Evolutionary conservation across 73 alveolate genomes (phyloP), one percentile per base, ranked within the genome.

Genomic region (Vitrella brassicaformis): DNA sequence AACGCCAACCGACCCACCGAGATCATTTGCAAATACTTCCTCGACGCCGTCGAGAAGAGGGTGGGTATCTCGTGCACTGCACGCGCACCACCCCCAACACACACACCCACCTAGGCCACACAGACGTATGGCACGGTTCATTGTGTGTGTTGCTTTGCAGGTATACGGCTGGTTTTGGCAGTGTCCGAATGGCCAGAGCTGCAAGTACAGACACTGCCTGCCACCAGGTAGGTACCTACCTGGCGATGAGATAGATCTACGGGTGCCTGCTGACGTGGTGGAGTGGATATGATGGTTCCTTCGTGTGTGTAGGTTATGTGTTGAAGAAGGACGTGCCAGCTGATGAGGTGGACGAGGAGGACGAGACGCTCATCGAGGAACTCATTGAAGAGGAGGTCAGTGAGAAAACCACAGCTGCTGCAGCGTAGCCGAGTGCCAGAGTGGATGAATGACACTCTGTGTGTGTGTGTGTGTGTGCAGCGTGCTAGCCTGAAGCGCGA

Each of bases 151-250:
- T 4, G 78, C 79, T 39, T 4, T 39, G 56, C 81, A 88, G 71
- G 74, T 81, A 47, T 90, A 90, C 71, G 98, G 98, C 30, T 93
- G 96, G 96, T 79, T 89, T 47, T 93, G 98, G 98, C 90, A 87
- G 77, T 93, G 98, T 71, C 97, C 98, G 14, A 90, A 90, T 78
- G 95, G 97, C 0, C 95, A 92, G 0, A 85, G 69, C 25, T 87
- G 93, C 74, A 71, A 31, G 18, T 87, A 87, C 73, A 71, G 81
- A 10, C 93, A 87, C 66, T 85, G 87, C 67, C 88, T 75, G n/a
- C 98, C 98, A 26, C 56, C 56, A 39, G 56, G 56, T 39, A 39
- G 56, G 14, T 39, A 14, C 14, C 56, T 39, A 14, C 56, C 14
- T 39, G 56, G 4, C 22, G 22, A 39, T 39, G 14, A 39, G 4